A percentile compares a stretch with the other conserved stretches of the same genome.
Conservation (phyloP, 2,329 filamentous ascomycete genomes). For the Penicillium sp. region DNA sequence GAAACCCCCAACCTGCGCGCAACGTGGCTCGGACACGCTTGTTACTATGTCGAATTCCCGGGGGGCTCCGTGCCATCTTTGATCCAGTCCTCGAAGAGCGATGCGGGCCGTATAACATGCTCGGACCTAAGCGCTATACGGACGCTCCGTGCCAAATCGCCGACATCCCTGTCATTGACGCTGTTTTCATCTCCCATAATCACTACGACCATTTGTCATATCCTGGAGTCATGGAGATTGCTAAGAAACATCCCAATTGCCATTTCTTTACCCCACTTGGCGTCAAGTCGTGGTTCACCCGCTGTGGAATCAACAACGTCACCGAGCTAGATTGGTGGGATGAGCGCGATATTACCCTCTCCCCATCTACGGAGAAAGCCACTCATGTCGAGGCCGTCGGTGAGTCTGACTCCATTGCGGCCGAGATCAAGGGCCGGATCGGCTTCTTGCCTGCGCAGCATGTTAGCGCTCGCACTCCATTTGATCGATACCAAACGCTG, state of each 20-base stretch:
- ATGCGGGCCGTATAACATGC: conserved; percentile 71
- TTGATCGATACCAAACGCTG: conserved; percentile 72
- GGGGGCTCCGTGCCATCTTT: conserved; percentile 84
- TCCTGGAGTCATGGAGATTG: conserved; percentile 68
- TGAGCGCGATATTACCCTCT: conserved; percentile 68
- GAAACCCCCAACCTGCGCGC: conserved; percentile 65
- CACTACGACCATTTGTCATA: conserved; percentile 92
- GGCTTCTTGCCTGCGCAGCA: conserved; percentile 85
- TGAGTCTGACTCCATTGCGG: conserved; percentile 17
- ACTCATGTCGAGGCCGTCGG: conserved; percentile 30
- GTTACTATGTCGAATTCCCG: conserved; percentile 89
- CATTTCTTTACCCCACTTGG: conserved; percentile 88
- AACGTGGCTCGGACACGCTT: conserved; percentile 94
- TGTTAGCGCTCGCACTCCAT: conserved; percentile 64
- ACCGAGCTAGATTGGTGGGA: conserved; percentile 98
- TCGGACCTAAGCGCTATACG: conserved; percentile 76
- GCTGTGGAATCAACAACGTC: conserved; percentile 68
- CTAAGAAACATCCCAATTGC: conserved; percentile 68
- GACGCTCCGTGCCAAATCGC: conserved; percentile 70
- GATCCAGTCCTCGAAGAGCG: conserved; percentile 90
- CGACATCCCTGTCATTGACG: conserved; percentile 64
- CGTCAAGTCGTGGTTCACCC: conserved; percentile 76
- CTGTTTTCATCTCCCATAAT: conserved; percentile 76
- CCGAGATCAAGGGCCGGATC: conserved; percentile 66
- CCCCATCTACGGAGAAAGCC: conserved; percentile 32